Conservation (phyloP, 805 yeast genomes). For the Candida sakaeoensis region DNA sequence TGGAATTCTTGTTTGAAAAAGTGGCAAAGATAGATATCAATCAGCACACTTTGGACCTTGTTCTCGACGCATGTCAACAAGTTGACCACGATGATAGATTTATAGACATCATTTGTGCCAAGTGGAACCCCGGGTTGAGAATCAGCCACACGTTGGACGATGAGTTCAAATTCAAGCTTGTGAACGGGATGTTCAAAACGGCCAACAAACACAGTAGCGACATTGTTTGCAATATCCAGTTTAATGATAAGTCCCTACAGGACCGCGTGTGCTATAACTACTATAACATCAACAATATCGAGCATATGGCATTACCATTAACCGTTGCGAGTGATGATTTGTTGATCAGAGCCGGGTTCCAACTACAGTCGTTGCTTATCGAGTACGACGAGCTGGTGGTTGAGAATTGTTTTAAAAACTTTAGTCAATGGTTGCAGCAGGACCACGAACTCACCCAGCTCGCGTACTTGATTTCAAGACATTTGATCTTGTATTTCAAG, state of each 20-base stretch:
- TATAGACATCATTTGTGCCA: background rate
- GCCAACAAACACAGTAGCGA: conserved; percentile 14
- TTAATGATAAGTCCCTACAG: conserved; percentile 13
- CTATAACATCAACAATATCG: conserved; percentile 19
- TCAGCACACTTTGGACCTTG: conserved; percentile 1
- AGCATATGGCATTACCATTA: conserved; percentile 7
- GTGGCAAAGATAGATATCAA: background rate
- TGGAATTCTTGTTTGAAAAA: conserved; percentile 1
- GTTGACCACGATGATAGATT: background rate
- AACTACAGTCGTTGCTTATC: conserved; percentile 17
- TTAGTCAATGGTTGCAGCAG: conserved; percentile 2
- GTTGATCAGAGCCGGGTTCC: conserved; percentile 19
- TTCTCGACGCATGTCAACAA: background rate
- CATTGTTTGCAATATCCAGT: conserved; percentile 13
- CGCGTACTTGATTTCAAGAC: conserved; percentile 28
- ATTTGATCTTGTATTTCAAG: conserved; percentile 20
- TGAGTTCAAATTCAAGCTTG: conserved; percentile 15
- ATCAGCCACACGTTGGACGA: conserved; percentile 8
- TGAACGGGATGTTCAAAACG: conserved; percentile 16
- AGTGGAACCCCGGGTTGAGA: background rate
- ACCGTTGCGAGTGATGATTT: conserved; percentile 7
- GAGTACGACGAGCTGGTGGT: conserved; percentile 18
- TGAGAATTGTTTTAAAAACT: conserved; percentile 14
- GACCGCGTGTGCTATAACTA: conserved; percentile 17
- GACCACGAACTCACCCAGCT: conserved; percentile 8